Conservation (phyloP, 2,329 filamentous ascomycete genomes). For the Myriangium duriaei region DNA sequence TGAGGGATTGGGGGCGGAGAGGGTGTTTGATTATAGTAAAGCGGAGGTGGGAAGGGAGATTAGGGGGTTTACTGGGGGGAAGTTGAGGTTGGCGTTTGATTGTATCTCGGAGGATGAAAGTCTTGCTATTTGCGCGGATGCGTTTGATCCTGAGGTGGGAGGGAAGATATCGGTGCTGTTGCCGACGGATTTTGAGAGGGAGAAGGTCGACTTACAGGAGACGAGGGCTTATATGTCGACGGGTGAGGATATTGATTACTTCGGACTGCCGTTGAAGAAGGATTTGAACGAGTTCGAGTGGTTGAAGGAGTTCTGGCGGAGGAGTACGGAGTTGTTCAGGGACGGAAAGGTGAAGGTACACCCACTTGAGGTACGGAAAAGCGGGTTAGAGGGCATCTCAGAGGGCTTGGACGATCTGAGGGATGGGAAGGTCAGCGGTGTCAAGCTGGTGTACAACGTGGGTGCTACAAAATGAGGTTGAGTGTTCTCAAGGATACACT, state of each 20-base stretch:
- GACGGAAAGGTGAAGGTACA: too few relatives aligned
- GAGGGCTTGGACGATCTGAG: constrained; percentile 7
- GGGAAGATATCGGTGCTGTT: constrained; percentile 16
- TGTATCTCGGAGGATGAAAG: constrained; percentile 14
- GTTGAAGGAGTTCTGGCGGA: constrained; percentile 3
- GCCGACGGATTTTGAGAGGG: too few relatives aligned
- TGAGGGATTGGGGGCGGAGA: constrained; percentile 35
- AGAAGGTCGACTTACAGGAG: constrained; percentile 14
- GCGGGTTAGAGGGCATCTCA: background rate
- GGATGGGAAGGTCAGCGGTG: constrained; percentile 43
- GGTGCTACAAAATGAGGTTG: too few relatives aligned
- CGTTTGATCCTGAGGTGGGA: constrained; percentile 13
- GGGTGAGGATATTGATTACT: constrained; percentile 14
- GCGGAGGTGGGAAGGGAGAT: constrained; percentile 13
- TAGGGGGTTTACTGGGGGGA: constrained; percentile 10
- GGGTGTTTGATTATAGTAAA: constrained; percentile 16
- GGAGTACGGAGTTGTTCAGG: too few relatives aligned
- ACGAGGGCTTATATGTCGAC: constrained; percentile 12
- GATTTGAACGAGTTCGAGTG: constrained; percentile 7
- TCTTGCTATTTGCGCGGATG: constrained; percentile 14
- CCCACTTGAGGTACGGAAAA: too few relatives aligned
- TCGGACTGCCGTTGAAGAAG: constrained; percentile 10
- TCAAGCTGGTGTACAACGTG: too few relatives aligned
- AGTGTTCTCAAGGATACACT: too few relatives aligned
- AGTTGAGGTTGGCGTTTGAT: constrained; percentile 17